Base-by-base conservation (phyloP, 2,329 filamentous ascomycete genomes). In the Alternaria sp. region DNA sequence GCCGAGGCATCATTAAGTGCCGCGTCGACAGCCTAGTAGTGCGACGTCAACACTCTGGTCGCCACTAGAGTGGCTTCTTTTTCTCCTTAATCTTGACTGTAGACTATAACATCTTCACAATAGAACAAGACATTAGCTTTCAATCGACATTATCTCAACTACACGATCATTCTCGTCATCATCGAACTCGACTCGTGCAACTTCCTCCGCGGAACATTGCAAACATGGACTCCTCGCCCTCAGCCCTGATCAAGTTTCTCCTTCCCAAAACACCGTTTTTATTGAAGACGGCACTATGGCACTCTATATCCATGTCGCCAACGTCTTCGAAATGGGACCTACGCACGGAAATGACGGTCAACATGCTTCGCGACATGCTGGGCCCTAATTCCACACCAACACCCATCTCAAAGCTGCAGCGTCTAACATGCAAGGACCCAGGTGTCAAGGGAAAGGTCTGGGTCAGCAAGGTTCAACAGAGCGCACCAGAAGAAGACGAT, bases 371-470 rank as follows among this genome's bases (percentile, higher is more conserved):
- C 20, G 62, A 77, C 42, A 74, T 78, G 69, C 61, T 78, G 6
- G 74, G 73, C 1, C 71, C 72, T 3, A 69, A 70, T 7, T 57
- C 67, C 0, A 61, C 63, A n/a, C 63, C 71, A 2, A 53, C 63
- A 3, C 56, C 70, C 2, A 75, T 79, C n/a, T 66, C 70, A 0
- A 74, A 76, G 48, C 46, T 70, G 7, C 94, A 97, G 78, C 81
- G 79, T 42, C 69, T 86, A n/a, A 86, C 87, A 1, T 79, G 86
- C 44, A 86, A 83, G 58, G 90, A 91, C 54, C 85, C 85, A 0
- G 88, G 87, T 0, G 82, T 96, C 72, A 93, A 92, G 74, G 93
- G 93, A 4, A 87, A 86, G 44, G 88, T 95, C 65, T 97, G 94
- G 94, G 84, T 96, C 24, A 89, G 89, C 69, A 90, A 87, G 55